phyloP scores from a whole-genome alignment of 768 basidiomycete genomes.

The Trametes sanguinea region DNA sequence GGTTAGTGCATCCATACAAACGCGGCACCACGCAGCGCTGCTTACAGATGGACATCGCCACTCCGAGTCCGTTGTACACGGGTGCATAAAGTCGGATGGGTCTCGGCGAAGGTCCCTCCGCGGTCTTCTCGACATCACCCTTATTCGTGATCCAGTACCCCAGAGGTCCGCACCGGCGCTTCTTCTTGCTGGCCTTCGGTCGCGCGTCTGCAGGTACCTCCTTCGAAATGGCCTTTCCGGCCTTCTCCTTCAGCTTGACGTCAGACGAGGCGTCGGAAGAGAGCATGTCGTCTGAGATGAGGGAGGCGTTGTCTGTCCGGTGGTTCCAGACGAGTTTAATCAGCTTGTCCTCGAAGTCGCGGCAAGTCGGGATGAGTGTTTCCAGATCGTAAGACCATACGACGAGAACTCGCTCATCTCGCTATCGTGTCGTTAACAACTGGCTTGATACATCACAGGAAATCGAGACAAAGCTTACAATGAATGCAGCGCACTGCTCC shows the following conservation, averaged over 20 bases:
- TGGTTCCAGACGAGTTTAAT: slow-evolving; percentile 77
- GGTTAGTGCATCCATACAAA: not conserved
- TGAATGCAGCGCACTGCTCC: slow-evolving; percentile 91
- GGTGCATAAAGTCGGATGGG: slow-evolving; percentile 66
- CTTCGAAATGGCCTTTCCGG: slow-evolving; percentile 26
- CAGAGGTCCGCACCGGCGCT: slow-evolving; percentile 26
- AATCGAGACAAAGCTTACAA: slow-evolving; percentile 47
- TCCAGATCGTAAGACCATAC: slow-evolving; percentile 90
- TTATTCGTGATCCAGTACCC: slow-evolving; percentile 31
- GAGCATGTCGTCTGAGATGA: slow-evolving; percentile 31
- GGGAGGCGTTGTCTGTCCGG: slow-evolving; percentile 44
- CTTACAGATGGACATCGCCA: slow-evolving; percentile 65
- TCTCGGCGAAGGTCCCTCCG: slow-evolving; percentile 33
- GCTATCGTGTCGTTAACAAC: slow-evolving; percentile 40
- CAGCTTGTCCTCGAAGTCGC: slow-evolving; percentile 74
- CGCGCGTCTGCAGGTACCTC: slow-evolving; percentile 19
- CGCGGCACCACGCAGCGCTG: slow-evolving; percentile 3
- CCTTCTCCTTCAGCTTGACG: slow-evolving; percentile 56
- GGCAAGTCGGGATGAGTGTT: slow-evolving; percentile 69
- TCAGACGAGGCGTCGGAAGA: slow-evolving; percentile 51
- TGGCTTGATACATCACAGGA: not conserved
- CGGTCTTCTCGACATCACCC: slow-evolving; percentile 56
- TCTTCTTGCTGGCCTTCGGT: slow-evolving; percentile 27
- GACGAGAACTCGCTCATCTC: slow-evolving; percentile 80
- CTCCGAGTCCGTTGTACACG: slow-evolving; percentile 67